Evolutionary conservation across 2,329 filamentous ascomycete species (phyloP).

Genomic region (Coniochaeta ligniaria): DNA sequence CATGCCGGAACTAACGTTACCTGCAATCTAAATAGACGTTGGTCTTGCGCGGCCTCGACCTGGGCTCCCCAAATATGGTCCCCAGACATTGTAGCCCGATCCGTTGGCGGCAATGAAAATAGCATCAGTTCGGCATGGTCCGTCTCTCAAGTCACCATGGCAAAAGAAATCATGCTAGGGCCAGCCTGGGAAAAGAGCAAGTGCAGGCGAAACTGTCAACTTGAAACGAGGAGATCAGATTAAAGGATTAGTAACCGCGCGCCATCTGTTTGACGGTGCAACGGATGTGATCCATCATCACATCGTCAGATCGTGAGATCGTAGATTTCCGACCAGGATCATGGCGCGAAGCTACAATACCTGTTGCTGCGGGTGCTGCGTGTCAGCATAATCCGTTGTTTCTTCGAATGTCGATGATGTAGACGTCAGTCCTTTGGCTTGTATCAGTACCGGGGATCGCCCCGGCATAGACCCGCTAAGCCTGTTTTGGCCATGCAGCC

Average conservation of each 20-base stretch:
- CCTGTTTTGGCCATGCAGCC: neutral
- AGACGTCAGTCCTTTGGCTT: no score
- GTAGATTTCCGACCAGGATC: neutral
- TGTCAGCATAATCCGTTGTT: neutral
- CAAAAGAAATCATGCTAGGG: neutral
- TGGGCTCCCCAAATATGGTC: neutral
- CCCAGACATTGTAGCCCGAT: neutral
- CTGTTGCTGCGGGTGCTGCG: neutral
- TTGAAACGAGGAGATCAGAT: neutral
- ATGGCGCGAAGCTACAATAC: neutral
- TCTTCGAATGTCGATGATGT: neutral
- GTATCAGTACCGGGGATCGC: neutral
- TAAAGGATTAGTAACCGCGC: neutral
- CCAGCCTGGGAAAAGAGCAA: neutral
- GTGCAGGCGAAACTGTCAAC: neutral
- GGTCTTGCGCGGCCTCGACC: neutral
- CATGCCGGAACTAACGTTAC: neutral
- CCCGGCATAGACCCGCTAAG: neutral
- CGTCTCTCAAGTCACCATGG: neutral
- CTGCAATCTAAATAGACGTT: neutral
- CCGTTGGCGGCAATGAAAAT: neutral
- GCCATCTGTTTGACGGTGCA: neutral
- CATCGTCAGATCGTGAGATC: neutral
- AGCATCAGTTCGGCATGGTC: neutral
- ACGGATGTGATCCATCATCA: neutral